Evolutionary conservation across 305 asterid genomes (phyloP).

Genomic region (Fraxinus sp.): DNA sequence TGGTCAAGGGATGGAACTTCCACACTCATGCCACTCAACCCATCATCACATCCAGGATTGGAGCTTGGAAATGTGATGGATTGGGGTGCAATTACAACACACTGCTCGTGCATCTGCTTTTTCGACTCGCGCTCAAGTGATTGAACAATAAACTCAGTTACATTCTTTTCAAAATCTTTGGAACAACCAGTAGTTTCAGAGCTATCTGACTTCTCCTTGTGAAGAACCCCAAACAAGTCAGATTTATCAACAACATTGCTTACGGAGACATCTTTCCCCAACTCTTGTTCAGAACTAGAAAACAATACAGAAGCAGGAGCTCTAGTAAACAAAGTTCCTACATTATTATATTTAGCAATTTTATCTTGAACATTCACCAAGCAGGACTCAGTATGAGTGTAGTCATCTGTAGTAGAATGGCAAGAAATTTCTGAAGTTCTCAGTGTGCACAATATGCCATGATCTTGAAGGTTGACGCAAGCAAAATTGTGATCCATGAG

Average conservation of each 20-base stretch:
- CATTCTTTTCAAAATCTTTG: slow-evolving; percentile 23
- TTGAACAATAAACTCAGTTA: slow-evolving; percentile 28
- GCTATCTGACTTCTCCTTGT: slow-evolving; percentile 23
- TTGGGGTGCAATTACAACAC: slow-evolving; percentile 31
- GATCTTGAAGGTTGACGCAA: slow-evolving; percentile 49
- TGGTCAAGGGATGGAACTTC: slow-evolving; percentile 59
- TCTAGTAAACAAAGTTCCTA: slow-evolving; percentile 26
- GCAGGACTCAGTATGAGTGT: slow-evolving; percentile 31
- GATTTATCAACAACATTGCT: slow-evolving; percentile 28
- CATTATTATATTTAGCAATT: slow-evolving; percentile 19
- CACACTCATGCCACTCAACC: slow-evolving; percentile 44
- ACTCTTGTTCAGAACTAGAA: slow-evolving; percentile 28
- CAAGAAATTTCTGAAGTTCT: slow-evolving; percentile 38
- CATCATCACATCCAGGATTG: slow-evolving; percentile 30
- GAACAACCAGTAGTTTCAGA: slow-evolving; percentile 16
- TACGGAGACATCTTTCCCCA: slow-evolving; percentile 27
- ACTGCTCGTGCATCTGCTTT: slow-evolving; percentile 30
- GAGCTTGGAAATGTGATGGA: slow-evolving; percentile 34
- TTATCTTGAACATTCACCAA: slow-evolving; percentile 30
- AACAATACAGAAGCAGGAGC: slow-evolving; percentile 29
- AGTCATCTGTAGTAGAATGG: slow-evolving; percentile 33
- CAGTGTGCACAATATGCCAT: slow-evolving; percentile 27
- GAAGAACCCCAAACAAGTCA: slow-evolving; percentile 30
- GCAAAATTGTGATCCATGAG: slow-evolving; percentile 64
- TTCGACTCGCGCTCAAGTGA: slow-evolving; percentile 26